phyloP scores from a whole-genome alignment of 2,329 filamentous ascomycete species.

The Penicillium aurantiogriseum region DNA sequence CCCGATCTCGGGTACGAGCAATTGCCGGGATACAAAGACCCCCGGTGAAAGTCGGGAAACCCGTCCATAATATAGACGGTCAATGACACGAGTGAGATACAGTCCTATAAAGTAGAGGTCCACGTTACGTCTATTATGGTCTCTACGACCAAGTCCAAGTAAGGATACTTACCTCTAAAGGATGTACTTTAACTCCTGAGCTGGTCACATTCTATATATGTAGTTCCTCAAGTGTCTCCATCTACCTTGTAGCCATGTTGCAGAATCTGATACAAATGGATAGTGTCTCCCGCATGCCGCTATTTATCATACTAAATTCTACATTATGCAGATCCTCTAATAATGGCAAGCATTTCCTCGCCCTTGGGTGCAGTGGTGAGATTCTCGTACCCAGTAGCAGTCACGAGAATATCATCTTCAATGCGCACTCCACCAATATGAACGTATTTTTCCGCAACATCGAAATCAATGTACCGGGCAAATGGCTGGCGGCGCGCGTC shows the following conservation, averaged over 20 bases:
- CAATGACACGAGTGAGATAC: background rate
- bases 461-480: slow-evolving; percentile 41
- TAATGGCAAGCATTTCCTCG: slow-evolving; percentile 49
- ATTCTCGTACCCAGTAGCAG: slow-evolving; percentile 66
- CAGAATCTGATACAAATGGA: no score
- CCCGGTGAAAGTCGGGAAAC: background rate
- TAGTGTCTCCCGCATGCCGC: background rate
- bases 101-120: background rate
- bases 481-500: slow-evolving; percentile 33
- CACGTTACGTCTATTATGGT: background rate
- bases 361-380: slow-evolving; percentile 71
- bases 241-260: background rate
- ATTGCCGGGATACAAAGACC: background rate
- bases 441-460: slow-evolving; percentile 40
- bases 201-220: background rate
- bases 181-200: background rate
- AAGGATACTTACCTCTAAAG: background rate
- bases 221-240: background rate
- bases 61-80: no score
- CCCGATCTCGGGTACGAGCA: background rate
- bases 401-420: slow-evolving; percentile 67
- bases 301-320: background rate
- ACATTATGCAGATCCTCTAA: slow-evolving; percentile 25
- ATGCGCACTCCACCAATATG: slow-evolving; percentile 47
- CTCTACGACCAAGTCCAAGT: background rate